Percentiles rank a stretch among this genome's conserved stretches.
Evolutionary conservation across 139 green algal genomes (phyloP).

Genomic region (Pleodorina starrii): DNA sequence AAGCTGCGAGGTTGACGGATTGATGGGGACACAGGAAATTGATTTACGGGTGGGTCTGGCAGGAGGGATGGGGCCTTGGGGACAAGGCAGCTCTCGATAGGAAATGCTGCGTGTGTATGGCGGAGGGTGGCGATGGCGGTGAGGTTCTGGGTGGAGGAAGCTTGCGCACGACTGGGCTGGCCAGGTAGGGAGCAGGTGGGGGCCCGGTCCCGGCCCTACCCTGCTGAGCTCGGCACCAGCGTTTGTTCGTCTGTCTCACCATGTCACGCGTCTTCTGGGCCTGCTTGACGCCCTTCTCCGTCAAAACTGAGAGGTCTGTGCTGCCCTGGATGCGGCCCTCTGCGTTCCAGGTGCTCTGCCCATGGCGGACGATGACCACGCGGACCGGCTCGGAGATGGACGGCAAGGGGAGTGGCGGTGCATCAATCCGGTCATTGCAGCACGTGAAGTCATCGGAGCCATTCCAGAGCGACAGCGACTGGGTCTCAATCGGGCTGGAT

Average conservation of each 20-base stretch:
- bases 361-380: conserved; percentile 92
- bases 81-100: too few species aligned
- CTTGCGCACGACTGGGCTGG: too few species aligned
- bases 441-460: conserved; percentile 75
- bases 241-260: conserved; percentile 67
- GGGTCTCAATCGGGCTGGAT: neutral
- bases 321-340: conserved; percentile 92
- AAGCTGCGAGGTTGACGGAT: conserved; percentile 83
- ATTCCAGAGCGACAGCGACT: conserved; percentile 30
- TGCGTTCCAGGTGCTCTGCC: conserved; percentile 97
- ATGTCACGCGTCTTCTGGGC: conserved; percentile 78
- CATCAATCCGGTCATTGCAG: conserved; percentile 77
- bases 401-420: conserved; percentile 76
- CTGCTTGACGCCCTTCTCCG: conserved; percentile 86
- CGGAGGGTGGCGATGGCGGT: too few species aligned
- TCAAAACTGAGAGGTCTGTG: conserved; percentile 90
- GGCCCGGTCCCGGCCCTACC: too few species aligned
- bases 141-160: too few species aligned
- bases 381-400: conserved; percentile 56
- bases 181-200: too few species aligned
- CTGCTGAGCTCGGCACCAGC: too few species aligned
- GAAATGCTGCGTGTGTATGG: too few species aligned
- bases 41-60: neutral
- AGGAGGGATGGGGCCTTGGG: too few species aligned
- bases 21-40: neutral